phyloP scores from a whole-genome alignment of 2,329 filamentous ascomycete species.

The Trichoderma arundinaceum region DNA sequence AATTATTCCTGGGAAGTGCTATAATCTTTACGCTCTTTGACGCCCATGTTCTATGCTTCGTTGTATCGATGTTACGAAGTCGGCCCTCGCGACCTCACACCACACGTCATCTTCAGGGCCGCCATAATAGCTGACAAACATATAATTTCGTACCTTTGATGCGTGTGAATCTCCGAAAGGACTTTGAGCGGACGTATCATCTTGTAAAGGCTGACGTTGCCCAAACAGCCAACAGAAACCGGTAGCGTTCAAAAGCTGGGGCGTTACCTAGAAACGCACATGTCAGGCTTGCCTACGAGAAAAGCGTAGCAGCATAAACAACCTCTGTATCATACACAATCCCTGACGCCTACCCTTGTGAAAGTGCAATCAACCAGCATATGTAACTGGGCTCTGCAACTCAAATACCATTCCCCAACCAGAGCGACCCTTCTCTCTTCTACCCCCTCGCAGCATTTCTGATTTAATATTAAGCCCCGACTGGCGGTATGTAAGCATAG shows the following conservation, averaged over 20 bases:
- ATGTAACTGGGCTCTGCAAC: conserved; percentile 3
- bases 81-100: neutral
- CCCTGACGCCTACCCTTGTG: conserved; percentile 31
- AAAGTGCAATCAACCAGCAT: conserved; percentile 24
- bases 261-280: neutral
- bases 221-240: neutral
- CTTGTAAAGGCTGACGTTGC: no score
- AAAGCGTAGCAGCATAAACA: neutral
- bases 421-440: neutral
- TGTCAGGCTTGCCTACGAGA: neutral
- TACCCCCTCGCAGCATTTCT: neutral
- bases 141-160: no score
- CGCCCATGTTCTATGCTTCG: neutral
- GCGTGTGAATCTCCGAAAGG: no score
- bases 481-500: conserved; percentile 64
- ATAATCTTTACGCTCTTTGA: no score
- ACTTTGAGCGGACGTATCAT: no score
- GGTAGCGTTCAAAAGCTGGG: neutral
- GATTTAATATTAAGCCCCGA: conserved; percentile 32
- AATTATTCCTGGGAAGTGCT: no score
- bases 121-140: no score
- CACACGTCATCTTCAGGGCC: neutral
- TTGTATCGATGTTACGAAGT: neutral
- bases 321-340: conserved; percentile 23
- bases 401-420: neutral